Evolutionary conservation across 208 protist species (phyloP), one percentile per base, ranked within the genome.

Genomic region (Trypanosoma lewisi): DNA sequence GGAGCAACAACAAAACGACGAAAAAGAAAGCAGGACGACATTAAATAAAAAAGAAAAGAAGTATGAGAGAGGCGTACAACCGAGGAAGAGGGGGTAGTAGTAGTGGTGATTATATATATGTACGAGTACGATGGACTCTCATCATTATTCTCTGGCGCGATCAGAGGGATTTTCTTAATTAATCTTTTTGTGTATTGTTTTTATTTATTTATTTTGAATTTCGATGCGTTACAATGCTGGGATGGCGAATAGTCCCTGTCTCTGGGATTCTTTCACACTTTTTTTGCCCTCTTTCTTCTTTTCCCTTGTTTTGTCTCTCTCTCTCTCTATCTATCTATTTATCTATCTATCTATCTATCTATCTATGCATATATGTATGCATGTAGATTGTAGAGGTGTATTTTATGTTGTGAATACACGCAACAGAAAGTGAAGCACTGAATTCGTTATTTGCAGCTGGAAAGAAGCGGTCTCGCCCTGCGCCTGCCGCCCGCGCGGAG

Each of bases 21-120:
- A 58, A 47, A 45, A 52, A 39, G 41, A 54, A 30, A 58, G 50
- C 9, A 52, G 9, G 31, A 36, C 21, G 36, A 50, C 0, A 37
- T 27, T n/a, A 53, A 42, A 54, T 5, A 52, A 1, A 51, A 19
- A 39, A n/a, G 27, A 5, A 47, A 36, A 60, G 21, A 47, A 21
- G 21, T 2, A 27, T 11, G 14, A 28, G 14, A 47, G 37, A 48
- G 28, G 34, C 4, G 50, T 23, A 25, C 9, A 16, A 16, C 14
- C 14, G 9, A 14, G 36, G 14, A 41, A 41, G 36, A 14, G 36
- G 14, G 36, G 36, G 7, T 16, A 14, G 36, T 14, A 41, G 14
- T 41, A 14, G 36, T 14, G 36, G 36, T 41, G 9, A 41, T 41
- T 16, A 41, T 14, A 41, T 41, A 41, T 41, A 16, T 41, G 36